Percentiles rank a stretch among this genome's conserved stretches.
Conservation (phyloP, 306 rosid species). For the Cicer pinnatifidum region DNA sequence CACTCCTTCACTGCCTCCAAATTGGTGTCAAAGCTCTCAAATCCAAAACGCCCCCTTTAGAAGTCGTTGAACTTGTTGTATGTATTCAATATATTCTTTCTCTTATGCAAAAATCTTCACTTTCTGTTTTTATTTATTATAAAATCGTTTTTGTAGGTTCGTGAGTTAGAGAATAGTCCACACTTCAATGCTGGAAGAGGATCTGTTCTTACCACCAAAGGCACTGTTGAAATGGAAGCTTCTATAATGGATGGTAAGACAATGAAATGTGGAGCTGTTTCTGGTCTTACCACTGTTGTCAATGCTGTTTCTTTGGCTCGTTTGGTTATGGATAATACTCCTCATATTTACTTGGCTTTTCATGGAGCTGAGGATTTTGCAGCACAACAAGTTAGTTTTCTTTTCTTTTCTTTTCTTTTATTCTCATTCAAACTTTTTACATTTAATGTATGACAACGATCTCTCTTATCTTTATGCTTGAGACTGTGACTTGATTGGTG, state of each 20-base stretch:
- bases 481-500: no score
- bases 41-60: constrained; percentile 56
- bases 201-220: constrained; percentile 66
- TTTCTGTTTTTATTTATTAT: neutral
- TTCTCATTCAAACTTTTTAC: neutral
- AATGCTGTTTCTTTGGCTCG: constrained; percentile 86
- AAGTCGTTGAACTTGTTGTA: constrained; percentile 63
- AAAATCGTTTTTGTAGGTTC: constrained; percentile 52
- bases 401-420: constrained; percentile 39
- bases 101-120: neutral
- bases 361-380: constrained; percentile 56
- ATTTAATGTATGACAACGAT: no score
- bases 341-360: constrained; percentile 70
- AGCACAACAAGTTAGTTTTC: constrained; percentile 49
- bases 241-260: constrained; percentile 75
- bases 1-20: constrained; percentile 73
- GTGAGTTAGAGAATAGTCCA: constrained; percentile 78
- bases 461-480: no score
- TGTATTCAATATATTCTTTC: neutral
- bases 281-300: constrained; percentile 80
- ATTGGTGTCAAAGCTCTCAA: constrained; percentile 81
- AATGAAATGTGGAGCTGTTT: constrained; percentile 84
- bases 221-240: constrained; percentile 92
- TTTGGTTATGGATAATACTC: constrained; percentile 84
- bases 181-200: constrained; percentile 81